These are phyloP conservation scores for Gynostemma pentaphyllum DNA, from an alignment of 306 rosid species.

Conservation along the genomic window DNA sequence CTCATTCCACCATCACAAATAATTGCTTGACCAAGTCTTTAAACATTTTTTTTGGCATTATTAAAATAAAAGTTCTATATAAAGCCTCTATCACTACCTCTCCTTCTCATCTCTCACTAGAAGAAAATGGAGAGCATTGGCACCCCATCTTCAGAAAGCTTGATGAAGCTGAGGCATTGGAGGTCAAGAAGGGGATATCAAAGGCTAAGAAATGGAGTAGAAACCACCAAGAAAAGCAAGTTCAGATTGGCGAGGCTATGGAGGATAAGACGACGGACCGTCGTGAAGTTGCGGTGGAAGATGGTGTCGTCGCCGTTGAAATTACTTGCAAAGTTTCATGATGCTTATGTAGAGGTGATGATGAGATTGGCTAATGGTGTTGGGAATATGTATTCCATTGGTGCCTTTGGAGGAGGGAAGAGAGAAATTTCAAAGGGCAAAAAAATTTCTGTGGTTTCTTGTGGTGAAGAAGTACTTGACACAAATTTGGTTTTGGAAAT, in stretches of 20 bases:
- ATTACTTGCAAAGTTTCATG: constrained; percentile 18
- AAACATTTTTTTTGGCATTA: background rate
- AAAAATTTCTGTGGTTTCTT: constrained; percentile 5
- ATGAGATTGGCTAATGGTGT: constrained; percentile 14
- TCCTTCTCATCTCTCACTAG: background rate
- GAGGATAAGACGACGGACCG: background rate
- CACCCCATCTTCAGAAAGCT: constrained; percentile 4
- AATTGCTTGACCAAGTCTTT: constrained; percentile 1
- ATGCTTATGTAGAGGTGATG: constrained; percentile 25
- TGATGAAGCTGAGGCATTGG: constrained; percentile 32
- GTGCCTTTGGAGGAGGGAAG: constrained; percentile 12
- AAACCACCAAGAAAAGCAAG: constrained; percentile 17
- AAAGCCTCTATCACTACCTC: background rate
- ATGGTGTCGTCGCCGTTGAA: constrained; percentile 11
- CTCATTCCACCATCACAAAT: background rate
- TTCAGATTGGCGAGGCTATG: constrained; percentile 10
- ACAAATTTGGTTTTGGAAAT: constrained; percentile 23
- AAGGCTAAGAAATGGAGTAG: constrained; percentile 12
- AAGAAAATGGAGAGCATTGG: constrained; percentile 19
- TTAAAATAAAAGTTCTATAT: background rate
- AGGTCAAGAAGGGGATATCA: constrained; percentile 29
- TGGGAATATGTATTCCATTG: constrained; percentile 3
- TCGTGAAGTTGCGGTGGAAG: background rate
- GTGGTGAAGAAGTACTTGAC: constrained; percentile 20
- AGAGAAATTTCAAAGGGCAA: constrained; percentile 15